A percentile compares a stretch with the other conserved stretches of the same genome.
Evolutionary conservation across 2,329 filamentous ascomycete genomes (phyloP).

Genomic region (Trichophyton verrucosum): DNA sequence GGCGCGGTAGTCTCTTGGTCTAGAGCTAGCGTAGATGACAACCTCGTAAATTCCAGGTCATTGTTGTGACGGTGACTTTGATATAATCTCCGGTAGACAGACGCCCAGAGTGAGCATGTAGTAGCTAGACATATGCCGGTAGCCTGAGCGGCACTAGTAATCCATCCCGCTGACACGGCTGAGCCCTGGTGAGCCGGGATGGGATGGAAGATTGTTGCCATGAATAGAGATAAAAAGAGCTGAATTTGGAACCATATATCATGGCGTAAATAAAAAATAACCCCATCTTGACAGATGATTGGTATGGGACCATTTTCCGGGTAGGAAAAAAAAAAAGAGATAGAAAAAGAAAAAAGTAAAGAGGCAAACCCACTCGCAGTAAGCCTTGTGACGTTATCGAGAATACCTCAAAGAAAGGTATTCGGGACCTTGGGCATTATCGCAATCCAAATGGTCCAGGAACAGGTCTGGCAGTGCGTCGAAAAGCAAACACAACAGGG

Average conservation of each 20-base stretch:
- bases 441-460: not conserved
- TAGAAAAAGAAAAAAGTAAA: not conserved
- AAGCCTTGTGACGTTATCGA: conserved; percentile 3
- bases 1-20: not conserved
- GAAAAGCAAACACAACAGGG: not conserved
- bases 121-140: not conserved
- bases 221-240: not conserved
- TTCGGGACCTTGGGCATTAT: not conserved
- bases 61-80: not conserved
- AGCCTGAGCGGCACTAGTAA: not conserved
- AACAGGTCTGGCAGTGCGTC: not conserved
- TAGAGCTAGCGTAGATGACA: not conserved
- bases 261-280: not conserved
- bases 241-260: not conserved
- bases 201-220: not conserved
- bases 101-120: not conserved
- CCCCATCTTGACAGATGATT: not conserved
- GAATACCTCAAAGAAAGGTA: conserved; percentile 1
- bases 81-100: not conserved
- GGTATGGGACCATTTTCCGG: not conserved
- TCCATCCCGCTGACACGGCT: not conserved
- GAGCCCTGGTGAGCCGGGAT: not conserved
- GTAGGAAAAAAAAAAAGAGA: not conserved
- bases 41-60: not conserved
- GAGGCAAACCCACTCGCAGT: not conserved